Evolutionary conservation across 306 rosid genomes (phyloP).

Genomic region (Prunus kanzakura): DNA sequence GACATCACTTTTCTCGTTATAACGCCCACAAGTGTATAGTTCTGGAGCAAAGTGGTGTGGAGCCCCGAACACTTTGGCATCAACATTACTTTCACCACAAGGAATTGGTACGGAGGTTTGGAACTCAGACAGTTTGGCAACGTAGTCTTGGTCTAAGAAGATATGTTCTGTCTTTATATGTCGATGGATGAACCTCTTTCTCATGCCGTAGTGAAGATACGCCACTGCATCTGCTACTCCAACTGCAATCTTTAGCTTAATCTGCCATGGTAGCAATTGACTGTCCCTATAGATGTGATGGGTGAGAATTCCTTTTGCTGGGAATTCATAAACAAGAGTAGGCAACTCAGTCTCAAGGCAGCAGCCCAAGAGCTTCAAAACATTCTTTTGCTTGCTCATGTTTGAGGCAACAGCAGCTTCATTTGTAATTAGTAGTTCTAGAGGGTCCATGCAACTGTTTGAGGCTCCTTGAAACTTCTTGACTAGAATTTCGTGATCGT

Average conservation of each 20-base stretch:
- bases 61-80: neutral
- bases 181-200: neutral
- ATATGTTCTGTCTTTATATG: neutral
- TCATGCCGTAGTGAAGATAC: neutral
- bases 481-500: neutral
- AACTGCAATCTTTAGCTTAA: neutral
- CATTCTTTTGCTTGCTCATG: too few species aligned
- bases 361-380: too few species aligned
- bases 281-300: neutral
- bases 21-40: accelerated
- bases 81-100: conserved; percentile 1
- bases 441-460: too few species aligned
- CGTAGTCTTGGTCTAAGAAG: neutral
- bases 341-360: too few species aligned
- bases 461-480: neutral
- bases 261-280: neutral
- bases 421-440: too few species aligned
- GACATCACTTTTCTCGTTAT: conserved; percentile 9
- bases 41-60: neutral
- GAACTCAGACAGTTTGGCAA: neutral
- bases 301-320: neutral
- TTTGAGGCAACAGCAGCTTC: too few species aligned
- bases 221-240: conserved; percentile 9
- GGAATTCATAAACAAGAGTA: conserved; percentile 1
- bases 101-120: conserved; percentile 9